Evolutionary conservation across 2,329 filamentous ascomycete genomes (phyloP).

Genomic region (Berkeleyomyces basicola): DNA sequence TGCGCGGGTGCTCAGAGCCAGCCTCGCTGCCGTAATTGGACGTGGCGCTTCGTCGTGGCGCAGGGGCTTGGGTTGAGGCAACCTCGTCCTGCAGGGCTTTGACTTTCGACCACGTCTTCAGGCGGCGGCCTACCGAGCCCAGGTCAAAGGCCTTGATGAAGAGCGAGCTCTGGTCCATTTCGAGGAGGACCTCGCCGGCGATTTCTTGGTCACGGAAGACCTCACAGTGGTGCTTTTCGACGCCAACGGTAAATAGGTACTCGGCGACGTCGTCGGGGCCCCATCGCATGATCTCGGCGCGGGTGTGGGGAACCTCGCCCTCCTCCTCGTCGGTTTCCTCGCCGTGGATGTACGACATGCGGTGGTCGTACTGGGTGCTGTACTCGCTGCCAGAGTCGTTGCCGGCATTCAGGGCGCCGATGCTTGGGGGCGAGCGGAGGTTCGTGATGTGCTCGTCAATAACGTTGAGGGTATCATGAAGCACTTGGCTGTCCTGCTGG

Average conservation of each 20-base stretch:
- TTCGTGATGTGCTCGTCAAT: conserved; percentile 96
- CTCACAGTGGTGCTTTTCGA: conserved; percentile 81
- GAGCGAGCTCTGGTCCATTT: conserved; percentile 88
- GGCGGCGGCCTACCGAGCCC: conserved; percentile 70
- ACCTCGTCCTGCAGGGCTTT: conserved; percentile 82
- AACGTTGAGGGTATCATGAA: conserved; percentile 88
- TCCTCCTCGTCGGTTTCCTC: conserved; percentile 95
- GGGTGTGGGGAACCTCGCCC: conserved; percentile 51
- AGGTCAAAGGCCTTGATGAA: conserved; percentile 93
- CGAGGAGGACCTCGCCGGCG: conserved; percentile 76
- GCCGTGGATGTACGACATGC: conserved; percentile 81
- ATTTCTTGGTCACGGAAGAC: conserved; percentile 96
- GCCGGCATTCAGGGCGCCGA: conserved; percentile 28
- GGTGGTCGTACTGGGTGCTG: conserved; percentile 58
- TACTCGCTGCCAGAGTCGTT: conserved; percentile 84
- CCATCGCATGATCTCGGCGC: conserved; percentile 64
- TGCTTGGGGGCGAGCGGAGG: conserved; percentile 41
- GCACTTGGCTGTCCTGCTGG: conserved; percentile 46
- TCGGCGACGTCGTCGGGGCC: conserved; percentile 68
- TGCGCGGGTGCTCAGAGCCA: conserved; percentile 33
- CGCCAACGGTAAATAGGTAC: conserved; percentile 68
- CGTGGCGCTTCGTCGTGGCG: conserved; percentile 32
- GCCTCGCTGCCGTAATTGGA: conserved; percentile 39
- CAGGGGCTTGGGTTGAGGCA: conserved; percentile 28
- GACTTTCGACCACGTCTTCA: conserved; percentile 96